Conservation (phyloP, 2,329 filamentous ascomycete genomes). For the Lecanosticta acicola region DNA sequence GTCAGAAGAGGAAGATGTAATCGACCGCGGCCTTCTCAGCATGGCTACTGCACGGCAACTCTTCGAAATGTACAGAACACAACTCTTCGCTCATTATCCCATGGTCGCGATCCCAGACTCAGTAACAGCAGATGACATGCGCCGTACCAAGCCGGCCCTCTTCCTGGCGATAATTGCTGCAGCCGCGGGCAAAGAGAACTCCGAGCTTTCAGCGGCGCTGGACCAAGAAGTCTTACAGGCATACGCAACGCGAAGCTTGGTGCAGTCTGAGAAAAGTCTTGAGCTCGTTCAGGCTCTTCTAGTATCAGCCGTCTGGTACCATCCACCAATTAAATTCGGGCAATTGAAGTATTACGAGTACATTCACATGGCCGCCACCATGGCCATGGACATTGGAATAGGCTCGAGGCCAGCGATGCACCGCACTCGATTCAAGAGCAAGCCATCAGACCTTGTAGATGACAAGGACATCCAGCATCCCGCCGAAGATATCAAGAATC, state of each 20-base stretch:
- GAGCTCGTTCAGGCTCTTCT: constrained; percentile 49
- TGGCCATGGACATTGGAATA: constrained; percentile 44
- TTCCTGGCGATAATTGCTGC: constrained; percentile 67
- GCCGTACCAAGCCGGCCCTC: constrained; percentile 56
- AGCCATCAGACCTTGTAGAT: neutral
- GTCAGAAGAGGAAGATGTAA: constrained; percentile 32
- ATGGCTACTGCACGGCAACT: constrained; percentile 51
- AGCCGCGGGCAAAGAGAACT: constrained; percentile 52
- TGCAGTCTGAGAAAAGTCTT: constrained; percentile 47
- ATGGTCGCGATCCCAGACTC: constrained; percentile 55
- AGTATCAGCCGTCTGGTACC: constrained; percentile 47
- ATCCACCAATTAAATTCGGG: constrained; percentile 43
- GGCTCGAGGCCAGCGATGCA: constrained; percentile 9
- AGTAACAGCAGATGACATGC: constrained; percentile 52
- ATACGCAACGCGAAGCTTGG: constrained; percentile 46
- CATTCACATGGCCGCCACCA: constrained; percentile 48
- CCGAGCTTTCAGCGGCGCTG: constrained; percentile 38
- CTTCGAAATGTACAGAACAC: constrained; percentile 54
- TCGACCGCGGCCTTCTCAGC: constrained; percentile 57
- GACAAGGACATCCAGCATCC: constrained; percentile 9
- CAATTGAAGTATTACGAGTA: constrained; percentile 48
- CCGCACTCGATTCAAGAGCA: constrained; percentile 1
- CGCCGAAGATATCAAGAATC: constrained; percentile 23
- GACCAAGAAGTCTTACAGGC: constrained; percentile 46
- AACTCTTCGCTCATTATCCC: constrained; percentile 58